These are phyloP conservation scores for Gossypioides kirkii DNA, from an alignment of 345 rosid genomes.

Conservation along the genomic window DNA sequence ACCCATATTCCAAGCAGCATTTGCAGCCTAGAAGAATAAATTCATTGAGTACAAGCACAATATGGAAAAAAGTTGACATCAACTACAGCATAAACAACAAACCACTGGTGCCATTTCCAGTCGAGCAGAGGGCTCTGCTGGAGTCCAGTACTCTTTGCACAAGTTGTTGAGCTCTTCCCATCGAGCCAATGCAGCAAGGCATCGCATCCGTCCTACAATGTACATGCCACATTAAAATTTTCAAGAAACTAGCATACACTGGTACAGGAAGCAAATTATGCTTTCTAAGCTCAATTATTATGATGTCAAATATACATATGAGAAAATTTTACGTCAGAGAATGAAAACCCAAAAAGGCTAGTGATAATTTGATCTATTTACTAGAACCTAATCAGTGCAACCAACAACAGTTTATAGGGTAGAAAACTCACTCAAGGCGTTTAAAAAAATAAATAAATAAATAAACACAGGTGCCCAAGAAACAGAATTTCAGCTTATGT, in stretches of 20 bases:
- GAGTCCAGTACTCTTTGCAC: constrained; percentile 97
- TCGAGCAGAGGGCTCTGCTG: constrained; percentile 94
- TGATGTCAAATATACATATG: not conserved
- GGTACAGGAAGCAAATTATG: constrained; percentile 7
- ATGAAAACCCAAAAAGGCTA: not conserved
- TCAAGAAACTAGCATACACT: not conserved
- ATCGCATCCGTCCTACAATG: constrained; percentile 81
- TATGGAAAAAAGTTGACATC: constrained; percentile 13
- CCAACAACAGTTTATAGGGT: not conserved
- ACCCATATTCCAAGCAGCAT: constrained; percentile 99
- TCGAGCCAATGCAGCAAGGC: constrained; percentile 96
- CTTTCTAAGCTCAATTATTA: not conserved
- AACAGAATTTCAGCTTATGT: not conserved
- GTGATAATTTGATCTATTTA: not conserved
- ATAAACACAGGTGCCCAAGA: not conserved
- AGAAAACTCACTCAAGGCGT: not conserved
- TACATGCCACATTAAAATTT: constrained; percentile 22
- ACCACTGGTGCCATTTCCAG: constrained; percentile 99
- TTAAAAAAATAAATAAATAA: not conserved
- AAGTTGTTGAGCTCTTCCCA: constrained; percentile 97
- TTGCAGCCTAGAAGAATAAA: constrained; percentile 61
- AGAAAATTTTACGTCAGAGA: not conserved
- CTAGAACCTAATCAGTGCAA: not conserved
- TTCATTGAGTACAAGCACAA: constrained; percentile 7
- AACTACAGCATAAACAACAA: constrained; percentile 27